These are phyloP conservation scores for Sugiyamaella chiloensis DNA, from an alignment of 805 yeast species.

Conservation along the genomic window DNA sequence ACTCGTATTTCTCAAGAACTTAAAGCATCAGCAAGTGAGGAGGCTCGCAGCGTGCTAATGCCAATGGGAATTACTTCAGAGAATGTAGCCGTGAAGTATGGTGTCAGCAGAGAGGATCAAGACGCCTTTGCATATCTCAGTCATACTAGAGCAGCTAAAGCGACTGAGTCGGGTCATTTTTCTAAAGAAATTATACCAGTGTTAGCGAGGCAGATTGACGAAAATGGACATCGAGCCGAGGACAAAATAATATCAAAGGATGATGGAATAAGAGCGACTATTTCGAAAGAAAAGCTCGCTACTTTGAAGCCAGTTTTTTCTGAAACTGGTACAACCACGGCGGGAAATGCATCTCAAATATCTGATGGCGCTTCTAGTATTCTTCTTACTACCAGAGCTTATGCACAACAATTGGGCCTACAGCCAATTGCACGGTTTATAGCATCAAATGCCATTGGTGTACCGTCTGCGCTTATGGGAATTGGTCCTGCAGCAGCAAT, in stretches of 20 bases:
- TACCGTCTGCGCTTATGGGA: slow-evolving; percentile 79
- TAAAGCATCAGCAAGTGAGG: slow-evolving; percentile 30
- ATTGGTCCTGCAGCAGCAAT: slow-evolving; percentile 85
- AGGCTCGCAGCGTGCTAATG: slow-evolving; percentile 64
- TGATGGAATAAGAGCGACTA: slow-evolving; percentile 34
- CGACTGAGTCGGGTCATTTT: slow-evolving; percentile 59
- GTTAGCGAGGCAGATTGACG: slow-evolving; percentile 32
- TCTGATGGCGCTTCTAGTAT: slow-evolving; percentile 93
- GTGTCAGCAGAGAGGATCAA: slow-evolving; percentile 59
- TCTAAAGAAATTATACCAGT: slow-evolving; percentile 76
- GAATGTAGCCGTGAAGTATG: slow-evolving; percentile 62
- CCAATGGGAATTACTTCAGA: slow-evolving; percentile 92
- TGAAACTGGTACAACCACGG: slow-evolving; percentile 87
- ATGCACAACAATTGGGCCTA: slow-evolving; percentile 69
- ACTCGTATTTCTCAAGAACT: slow-evolving; percentile 31
- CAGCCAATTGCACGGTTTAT: slow-evolving; percentile 74
- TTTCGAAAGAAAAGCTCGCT: slow-evolving; percentile 33
- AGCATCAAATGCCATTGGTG: slow-evolving; percentile 93
- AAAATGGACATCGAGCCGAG: slow-evolving; percentile 8
- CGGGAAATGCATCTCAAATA: slow-evolving; percentile 85
- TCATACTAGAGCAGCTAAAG: slow-evolving; percentile 66
- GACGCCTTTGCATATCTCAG: slow-evolving; percentile 78
- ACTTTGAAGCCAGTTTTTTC: slow-evolving; percentile 35
- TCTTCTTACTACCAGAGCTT: slow-evolving; percentile 67
- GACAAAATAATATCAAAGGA: slow-evolving; percentile 28